These are phyloP conservation scores for Paradendryphiella salina DNA, from an alignment of 2,329 filamentous ascomycete genomes.

Conservation along the genomic window DNA sequence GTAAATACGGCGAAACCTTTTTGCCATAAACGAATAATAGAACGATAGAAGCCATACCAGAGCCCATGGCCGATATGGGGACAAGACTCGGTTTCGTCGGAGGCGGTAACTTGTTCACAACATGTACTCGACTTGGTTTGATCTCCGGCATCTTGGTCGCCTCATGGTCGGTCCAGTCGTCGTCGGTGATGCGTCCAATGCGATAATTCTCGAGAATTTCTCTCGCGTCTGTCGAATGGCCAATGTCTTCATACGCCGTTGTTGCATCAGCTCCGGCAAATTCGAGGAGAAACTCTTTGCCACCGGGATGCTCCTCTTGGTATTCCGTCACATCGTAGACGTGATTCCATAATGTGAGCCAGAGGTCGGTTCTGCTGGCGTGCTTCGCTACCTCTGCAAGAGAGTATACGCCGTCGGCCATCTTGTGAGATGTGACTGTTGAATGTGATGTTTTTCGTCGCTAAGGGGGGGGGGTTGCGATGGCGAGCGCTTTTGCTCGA, in stretches of 20 bases:
- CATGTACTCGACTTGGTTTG: slow-evolving; percentile 10
- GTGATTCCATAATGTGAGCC: slow-evolving; percentile 52
- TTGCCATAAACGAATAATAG: slow-evolving; percentile 9
- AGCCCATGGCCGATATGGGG: slow-evolving; percentile 9
- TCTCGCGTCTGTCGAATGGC: slow-evolving; percentile 53
- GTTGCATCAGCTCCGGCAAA: slow-evolving; percentile 52
- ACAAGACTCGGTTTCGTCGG: slow-evolving; percentile 11
- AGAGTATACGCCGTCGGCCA: slow-evolving; percentile 20
- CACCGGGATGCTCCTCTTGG: slow-evolving; percentile 60
- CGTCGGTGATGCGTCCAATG: slow-evolving; percentile 31
- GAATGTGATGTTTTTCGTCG: not conserved
- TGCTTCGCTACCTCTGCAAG: slow-evolving; percentile 54
- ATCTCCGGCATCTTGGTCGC: slow-evolving; percentile 47
- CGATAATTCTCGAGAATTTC: slow-evolving; percentile 48
- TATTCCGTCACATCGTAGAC: slow-evolving; percentile 65
- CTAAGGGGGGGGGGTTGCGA: not conserved
- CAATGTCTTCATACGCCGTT: slow-evolving; percentile 50
- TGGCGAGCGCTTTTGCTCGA: slow-evolving; percentile 1
- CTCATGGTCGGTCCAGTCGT: slow-evolving; percentile 20
- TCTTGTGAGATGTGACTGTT: not conserved
- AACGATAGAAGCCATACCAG: slow-evolving; percentile 9
- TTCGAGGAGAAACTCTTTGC: slow-evolving; percentile 49
- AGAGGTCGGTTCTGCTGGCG: slow-evolving; percentile 54
- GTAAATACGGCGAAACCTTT: slow-evolving; percentile 11
- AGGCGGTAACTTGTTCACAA: slow-evolving; percentile 17